These are phyloP conservation scores for Podospora pseudoanserina DNA, from an alignment of 495 filamentous ascomycete species.

Conservation along the genomic window DNA sequence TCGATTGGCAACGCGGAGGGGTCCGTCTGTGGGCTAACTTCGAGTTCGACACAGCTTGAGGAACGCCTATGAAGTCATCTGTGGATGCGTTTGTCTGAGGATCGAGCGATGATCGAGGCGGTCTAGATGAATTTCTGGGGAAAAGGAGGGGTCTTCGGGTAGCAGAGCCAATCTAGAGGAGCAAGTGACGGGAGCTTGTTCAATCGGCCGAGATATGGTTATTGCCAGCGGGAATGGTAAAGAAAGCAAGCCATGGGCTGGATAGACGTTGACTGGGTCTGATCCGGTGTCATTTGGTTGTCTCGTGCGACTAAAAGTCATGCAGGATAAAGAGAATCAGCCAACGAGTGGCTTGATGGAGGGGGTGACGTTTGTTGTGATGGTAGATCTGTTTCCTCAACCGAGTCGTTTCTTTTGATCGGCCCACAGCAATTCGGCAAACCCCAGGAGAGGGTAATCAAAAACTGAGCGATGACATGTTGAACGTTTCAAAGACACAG, in stretches of 20 bases:
- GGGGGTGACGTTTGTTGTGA: background rate
- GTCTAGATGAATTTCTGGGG: background rate
- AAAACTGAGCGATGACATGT: background rate
- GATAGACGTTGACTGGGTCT: background rate
- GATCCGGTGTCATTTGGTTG: constrained; percentile 16
- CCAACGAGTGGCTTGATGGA: constrained; percentile 24
- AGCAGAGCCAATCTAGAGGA: too few relatives aligned
- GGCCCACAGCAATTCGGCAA: background rate
- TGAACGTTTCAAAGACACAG: background rate
- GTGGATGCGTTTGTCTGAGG: background rate
- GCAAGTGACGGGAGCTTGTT: background rate
- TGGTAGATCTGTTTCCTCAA: background rate
- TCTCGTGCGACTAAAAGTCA: constrained; percentile 26
- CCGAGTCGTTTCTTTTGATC: background rate
- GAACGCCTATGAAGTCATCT: background rate
- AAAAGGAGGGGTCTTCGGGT: background rate
- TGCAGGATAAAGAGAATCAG: constrained; percentile 25
- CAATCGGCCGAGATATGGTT: constrained; percentile 2
- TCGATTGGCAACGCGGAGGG: background rate
- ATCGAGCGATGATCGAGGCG: background rate
- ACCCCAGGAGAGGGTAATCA: background rate
- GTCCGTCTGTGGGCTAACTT: background rate
- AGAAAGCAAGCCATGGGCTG: background rate
- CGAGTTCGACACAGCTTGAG: background rate
- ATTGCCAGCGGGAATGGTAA: background rate